Conservation (phyloP, 352 stramenopile genomes). For the Elongisporangium prolatum region DNA sequence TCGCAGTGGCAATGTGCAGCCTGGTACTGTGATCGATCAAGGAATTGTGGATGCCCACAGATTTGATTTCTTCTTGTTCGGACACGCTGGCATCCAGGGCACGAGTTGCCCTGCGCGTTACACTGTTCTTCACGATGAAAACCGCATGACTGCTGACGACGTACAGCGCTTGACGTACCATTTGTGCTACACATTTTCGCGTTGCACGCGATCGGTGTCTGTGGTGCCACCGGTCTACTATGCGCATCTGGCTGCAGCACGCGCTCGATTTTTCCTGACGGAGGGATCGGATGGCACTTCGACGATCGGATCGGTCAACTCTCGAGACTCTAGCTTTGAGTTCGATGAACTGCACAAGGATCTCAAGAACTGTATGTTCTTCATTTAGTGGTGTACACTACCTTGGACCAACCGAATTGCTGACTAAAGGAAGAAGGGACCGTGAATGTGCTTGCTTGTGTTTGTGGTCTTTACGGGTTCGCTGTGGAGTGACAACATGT, state of each 20-base stretch:
- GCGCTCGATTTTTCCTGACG: conserved; percentile 78
- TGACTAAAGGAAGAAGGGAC: neutral
- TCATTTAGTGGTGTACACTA: conserved; percentile 28
- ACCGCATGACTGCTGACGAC: conserved; percentile 62
- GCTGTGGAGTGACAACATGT: neutral
- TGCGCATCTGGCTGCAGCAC: conserved; percentile 72
- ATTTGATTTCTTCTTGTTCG: conserved; percentile 87
- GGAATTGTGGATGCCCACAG: conserved; percentile 80
- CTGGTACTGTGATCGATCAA: conserved; percentile 76
- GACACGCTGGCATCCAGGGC: conserved; percentile 75
- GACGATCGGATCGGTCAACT: conserved; percentile 55
- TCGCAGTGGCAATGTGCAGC: conserved; percentile 69
- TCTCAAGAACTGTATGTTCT: conserved; percentile 68
- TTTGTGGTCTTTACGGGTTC: neutral
- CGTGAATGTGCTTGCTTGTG: neutral
- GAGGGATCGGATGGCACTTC: conserved; percentile 55
- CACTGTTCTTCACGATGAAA: conserved; percentile 78
- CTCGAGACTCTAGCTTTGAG: conserved; percentile 50
- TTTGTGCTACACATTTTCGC: conserved; percentile 83
- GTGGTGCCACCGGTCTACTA: conserved; percentile 85
- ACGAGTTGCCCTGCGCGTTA: conserved; percentile 86
- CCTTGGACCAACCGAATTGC: neutral
- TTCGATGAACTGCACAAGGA: conserved; percentile 57
- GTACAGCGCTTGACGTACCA: conserved; percentile 76
- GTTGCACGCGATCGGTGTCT: conserved; percentile 85